A percentile compares a stretch with the other conserved stretches of the same genome.
Evolutionary conservation across 331 rosid species (phyloP).

Genomic region (Quercus lobata): DNA sequence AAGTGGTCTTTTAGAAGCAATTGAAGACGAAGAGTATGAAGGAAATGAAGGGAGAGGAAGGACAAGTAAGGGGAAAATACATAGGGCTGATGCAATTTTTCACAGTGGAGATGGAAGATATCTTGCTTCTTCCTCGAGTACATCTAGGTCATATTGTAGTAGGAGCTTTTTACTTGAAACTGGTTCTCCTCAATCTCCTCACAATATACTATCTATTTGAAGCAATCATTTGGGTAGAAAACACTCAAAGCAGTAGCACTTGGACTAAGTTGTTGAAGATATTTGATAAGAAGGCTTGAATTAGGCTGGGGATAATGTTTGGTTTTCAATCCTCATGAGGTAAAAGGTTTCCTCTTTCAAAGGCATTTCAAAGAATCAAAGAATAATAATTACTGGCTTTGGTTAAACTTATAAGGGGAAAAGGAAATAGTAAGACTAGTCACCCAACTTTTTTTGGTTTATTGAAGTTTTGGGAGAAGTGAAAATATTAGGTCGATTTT

Average conservation of each 20-base stretch:
- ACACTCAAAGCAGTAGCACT: not conserved
- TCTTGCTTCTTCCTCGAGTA: constrained; percentile 96
- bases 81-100: constrained; percentile 47
- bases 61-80: constrained; percentile 65
- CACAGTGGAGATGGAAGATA: constrained; percentile 86
- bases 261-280: constrained; percentile 3
- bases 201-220: constrained; percentile 53
- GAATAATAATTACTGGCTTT: not conserved
- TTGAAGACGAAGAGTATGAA: constrained; percentile 60
- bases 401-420: not conserved
- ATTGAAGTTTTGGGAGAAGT: constrained; percentile 25
- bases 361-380: not conserved
- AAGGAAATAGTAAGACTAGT: not conserved
- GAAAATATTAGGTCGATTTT: constrained; percentile 14
- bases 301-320: not conserved
- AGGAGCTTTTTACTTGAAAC: constrained; percentile 85
- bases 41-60: constrained; percentile 60
- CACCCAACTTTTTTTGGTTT: not conserved
- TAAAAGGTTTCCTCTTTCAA: not conserved
- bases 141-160: constrained; percentile 90
- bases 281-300: not conserved
- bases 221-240: constrained; percentile 8
- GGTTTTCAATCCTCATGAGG: not conserved
- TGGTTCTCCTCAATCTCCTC: constrained; percentile 82
- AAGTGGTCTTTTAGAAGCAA: constrained; percentile 57